Evolutionary conservation across 345 rosid genomes (phyloP).

Genomic region (Euphorbia pulcherrima): DNA sequence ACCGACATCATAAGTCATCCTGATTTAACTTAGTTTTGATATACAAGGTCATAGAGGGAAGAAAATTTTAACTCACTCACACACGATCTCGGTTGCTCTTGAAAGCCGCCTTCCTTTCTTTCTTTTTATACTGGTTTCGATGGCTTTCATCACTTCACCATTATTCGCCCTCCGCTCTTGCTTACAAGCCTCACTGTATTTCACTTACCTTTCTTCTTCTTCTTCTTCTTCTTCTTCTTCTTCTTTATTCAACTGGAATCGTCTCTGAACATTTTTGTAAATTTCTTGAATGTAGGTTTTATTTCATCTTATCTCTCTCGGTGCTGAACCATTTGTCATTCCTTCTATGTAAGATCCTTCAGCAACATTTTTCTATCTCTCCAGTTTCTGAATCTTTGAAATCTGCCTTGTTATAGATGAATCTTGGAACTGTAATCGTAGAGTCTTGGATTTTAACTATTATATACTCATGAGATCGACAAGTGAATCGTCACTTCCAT

Average conservation of each 20-base stretch:
- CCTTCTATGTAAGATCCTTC: slow-evolving; percentile 38
- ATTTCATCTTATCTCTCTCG: slow-evolving; percentile 27
- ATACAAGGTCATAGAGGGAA: too few relatives aligned
- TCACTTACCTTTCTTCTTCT: neutral
- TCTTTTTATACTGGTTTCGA: slow-evolving; percentile 8
- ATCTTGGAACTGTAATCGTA: neutral
- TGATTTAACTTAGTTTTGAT: too few relatives aligned
- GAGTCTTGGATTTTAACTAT: neutral
- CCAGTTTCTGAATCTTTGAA: neutral
- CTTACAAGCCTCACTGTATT: slow-evolving; percentile 30
- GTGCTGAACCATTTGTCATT: slow-evolving; percentile 33
- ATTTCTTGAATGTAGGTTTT: slow-evolving; percentile 40
- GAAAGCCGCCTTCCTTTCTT: too few relatives aligned
- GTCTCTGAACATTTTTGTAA: neutral
- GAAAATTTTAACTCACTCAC: too few relatives aligned
- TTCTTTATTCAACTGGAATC: neutral
- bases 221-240: too few relatives aligned
- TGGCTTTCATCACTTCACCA: slow-evolving; percentile 31
- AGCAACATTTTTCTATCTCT: neutral
- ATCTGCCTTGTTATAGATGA: neutral
- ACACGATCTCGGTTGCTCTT: too few relatives aligned
- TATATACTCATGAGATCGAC: too few relatives aligned
- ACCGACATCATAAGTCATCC: too few relatives aligned
- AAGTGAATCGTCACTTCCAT: too few relatives aligned
- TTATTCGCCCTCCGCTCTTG: slow-evolving; percentile 16